Base-by-base conservation (phyloP, 1,284 basidiomycete genomes). In the Apiotrichum sp. region DNA sequence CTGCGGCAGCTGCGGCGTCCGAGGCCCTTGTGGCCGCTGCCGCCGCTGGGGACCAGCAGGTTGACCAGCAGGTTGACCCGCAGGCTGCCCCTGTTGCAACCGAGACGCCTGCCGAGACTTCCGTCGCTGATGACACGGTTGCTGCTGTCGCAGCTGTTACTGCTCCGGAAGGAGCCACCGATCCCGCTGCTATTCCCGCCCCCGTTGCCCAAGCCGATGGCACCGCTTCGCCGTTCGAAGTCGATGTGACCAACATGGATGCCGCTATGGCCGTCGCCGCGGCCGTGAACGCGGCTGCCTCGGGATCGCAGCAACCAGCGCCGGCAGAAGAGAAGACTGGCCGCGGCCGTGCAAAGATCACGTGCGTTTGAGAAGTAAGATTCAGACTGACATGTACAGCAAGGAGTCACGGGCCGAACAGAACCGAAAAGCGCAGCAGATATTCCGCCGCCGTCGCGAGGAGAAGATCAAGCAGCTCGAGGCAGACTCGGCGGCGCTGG, bases 381-480 rank as follows among this genome's bases (percentile, higher is more conserved):
- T 22, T 22, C 22, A 22, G 47, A 29, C 22, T 29, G 16, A 14
- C 62, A 53, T 2, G 6, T 1, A 41, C 52, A 69, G 59, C 33
- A 64, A 65, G 50, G 60, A 60, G 14, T 62, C 61, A 13, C 62
- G 73, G 9, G 71, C 74, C 3, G 73, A 74, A 57, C 74, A 76
- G 62, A 76, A 76, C 58, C 69, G 72, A 22, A 68, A 69, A 45
- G 74, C 74, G 5, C 74, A 76, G 58, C 73, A 74, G 55, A 67
- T 69, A 4, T 76, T 73, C 65, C 60, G 74, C 31, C 63, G 70
- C 46, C 53, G 68, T 38, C 63, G 74, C 34, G 74, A 76, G 55
- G 73, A 76, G 60, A 59, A 67, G 59, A 75, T 76, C 63, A 71
- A 71, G 56, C 62, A 69, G 57, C 65, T 75, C 34, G 71, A 74